Evolutionary conservation across 73 alveolate species (phyloP).

Genomic region (Tetrahymena borealis): DNA sequence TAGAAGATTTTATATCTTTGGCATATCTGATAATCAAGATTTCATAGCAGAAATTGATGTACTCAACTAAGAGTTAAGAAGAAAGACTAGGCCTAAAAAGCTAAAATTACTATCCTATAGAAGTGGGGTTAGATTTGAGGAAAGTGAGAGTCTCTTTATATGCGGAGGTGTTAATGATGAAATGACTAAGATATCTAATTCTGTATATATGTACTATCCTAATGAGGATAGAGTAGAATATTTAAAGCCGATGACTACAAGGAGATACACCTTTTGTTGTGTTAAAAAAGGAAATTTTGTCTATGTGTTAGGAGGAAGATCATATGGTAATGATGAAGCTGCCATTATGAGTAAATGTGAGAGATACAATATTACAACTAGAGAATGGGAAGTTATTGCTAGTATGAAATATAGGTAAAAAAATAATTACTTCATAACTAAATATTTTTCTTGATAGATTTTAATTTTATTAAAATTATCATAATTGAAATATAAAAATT

Average conservation of each 20-base stretch:
- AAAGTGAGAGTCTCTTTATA: background rate
- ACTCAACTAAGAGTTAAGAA: background rate
- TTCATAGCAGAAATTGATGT: background rate
- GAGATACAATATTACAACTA: background rate
- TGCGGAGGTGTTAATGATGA: background rate
- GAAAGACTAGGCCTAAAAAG: background rate
- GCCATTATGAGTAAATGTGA: background rate
- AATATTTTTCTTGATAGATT: too few relatives aligned
- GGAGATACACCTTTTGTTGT: background rate
- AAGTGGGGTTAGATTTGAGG: background rate
- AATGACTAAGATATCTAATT: background rate
- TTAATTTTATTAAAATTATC: too few relatives aligned
- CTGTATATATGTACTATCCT: background rate
- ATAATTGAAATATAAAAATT: too few relatives aligned
- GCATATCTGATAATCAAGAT: background rate
- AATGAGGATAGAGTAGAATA: background rate
- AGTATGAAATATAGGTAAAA: background rate
- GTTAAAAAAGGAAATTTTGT: background rate
- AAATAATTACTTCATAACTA: background rate
- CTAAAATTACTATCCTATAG: background rate
- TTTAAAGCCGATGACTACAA: background rate
- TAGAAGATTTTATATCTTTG: background rate
- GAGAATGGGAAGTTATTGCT: background rate
- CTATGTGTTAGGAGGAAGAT: background rate
- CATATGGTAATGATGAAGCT: background rate